Conservation (phyloP, 106 monocot genomes). For the Apostasia ramifera region DNA sequence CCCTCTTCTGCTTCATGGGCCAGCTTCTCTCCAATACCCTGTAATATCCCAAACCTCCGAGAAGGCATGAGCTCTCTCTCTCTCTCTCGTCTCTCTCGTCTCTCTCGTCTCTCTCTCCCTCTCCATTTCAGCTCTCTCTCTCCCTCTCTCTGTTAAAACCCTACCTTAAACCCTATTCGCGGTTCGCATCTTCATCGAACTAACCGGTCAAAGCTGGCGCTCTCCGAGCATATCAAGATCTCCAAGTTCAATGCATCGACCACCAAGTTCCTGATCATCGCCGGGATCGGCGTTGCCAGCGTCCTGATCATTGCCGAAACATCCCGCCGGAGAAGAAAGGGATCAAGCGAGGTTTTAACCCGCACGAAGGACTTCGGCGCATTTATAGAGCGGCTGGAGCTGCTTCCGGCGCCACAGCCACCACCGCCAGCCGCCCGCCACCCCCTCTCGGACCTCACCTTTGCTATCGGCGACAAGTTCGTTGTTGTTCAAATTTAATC, state of each 20-base stretch:
- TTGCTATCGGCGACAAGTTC: slow-evolving; percentile 90
- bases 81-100: no score
- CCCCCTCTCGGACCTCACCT: slow-evolving; percentile 66
- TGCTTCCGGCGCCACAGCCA: slow-evolving; percentile 64
- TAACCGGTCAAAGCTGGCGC: slow-evolving; percentile 26
- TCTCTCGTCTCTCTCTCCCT: no score
- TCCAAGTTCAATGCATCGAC: slow-evolving; percentile 24
- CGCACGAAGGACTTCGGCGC: slow-evolving; percentile 51
- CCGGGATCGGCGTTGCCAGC: slow-evolving; percentile 65
- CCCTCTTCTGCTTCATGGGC: no score
- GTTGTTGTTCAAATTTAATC: not conserved
- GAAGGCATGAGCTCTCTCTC: no score
- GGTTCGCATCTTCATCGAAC: not conserved
- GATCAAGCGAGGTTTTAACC: not conserved
- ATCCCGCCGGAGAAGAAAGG: slow-evolving; percentile 33
- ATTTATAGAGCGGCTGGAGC: slow-evolving; percentile 79
- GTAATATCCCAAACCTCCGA: no score
- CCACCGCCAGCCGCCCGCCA: slow-evolving; percentile 77
- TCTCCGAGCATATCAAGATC: slow-evolving; percentile 12
- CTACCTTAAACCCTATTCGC: slow-evolving; percentile 28
- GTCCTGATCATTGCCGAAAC: slow-evolving; percentile 55
- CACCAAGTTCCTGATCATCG: slow-evolving; percentile 64
- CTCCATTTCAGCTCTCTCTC: not conserved
- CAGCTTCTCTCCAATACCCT: no score
- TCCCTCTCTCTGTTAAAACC: slow-evolving; percentile 4